Evolutionary conservation across 2,329 filamentous ascomycete genomes (phyloP), one percentile per base, ranked within the genome.

Genomic region (Penicillium sp.): DNA sequence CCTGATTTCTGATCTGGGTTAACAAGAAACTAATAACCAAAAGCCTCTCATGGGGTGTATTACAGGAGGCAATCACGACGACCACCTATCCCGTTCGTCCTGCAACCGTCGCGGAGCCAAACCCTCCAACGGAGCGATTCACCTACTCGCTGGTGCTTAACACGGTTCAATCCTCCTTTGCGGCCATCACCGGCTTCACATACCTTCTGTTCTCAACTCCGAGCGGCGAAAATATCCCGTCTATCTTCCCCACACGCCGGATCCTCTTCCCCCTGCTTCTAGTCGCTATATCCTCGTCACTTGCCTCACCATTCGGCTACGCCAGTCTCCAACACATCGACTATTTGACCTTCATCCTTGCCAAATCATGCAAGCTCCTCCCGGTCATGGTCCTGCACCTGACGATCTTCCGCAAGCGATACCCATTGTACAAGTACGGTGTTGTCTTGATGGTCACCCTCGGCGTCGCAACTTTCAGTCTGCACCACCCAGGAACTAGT

Each of bases 341-440:
- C 83, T 97, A 97, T 77, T 90, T 97, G 69, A 97, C 94, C 30
- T 97, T 96, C 77, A 90, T 97, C 65, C 88, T 99, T 40, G 93
- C 94, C 66, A 97, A 99, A 78, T 92, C 88, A 67, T 99, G 94
- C 87, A 99, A 99, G 79, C 84, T 99, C 19, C 86, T 99, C n/a
- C 94, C 94, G 3, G 94, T 99, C 69, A 97, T 99, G 94, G 87
- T 94, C 68, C 83, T 99, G 38, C 93, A 99, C 78, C 85, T 97
- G 69, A 93, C 91, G 42, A 77, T 99, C 44, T 99, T 97, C 80
- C 87, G 88, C 57, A 89, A 88, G 69, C 82, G 87, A 45, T 99
- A 97, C 75, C 93, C 94, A 1, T 80, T 96, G 43, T 96, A 96
- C 81, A 99, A 99, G 78, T 99, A 99, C 78, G 82, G 89, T 40